Evolutionary conservation across 331 rosid species (phyloP), one percentile per base, ranked within the genome.

Genomic region (Quercus lobata): DNA sequence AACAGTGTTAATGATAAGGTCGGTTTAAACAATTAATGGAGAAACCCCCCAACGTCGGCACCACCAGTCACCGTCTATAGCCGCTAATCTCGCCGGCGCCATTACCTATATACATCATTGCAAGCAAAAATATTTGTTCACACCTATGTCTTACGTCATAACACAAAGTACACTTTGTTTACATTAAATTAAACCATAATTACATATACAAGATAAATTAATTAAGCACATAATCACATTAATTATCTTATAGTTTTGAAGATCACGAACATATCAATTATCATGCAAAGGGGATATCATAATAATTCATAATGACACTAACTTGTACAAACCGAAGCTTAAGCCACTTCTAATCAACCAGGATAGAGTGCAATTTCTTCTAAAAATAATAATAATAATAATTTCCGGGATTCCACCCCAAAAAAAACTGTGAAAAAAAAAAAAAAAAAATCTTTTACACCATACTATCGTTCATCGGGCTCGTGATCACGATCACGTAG

Each of bases 311-410:
- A 62, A 71, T 57, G 61, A 81, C 77, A 68, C 73, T 53, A 79
- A 78, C 82, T 76, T 63, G 57, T 76, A 55, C 83, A 84, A 73
- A 69, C 12, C 63, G 74, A 69, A 54, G 58, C 75, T 76, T 83
- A 78, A 72, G 82, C 70, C 88, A 93, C 98, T 89, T 69, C 97
- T 78, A 74, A 74, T 89, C 99, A 91, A 81, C 84, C 77, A 61
- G 81, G 97, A 90, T 57, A 78, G 93, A 90, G 97, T 89, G 30
- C 30, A 27, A 2, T 27, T 27, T 27, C 30, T 27, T 2, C 30
- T 2, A 2, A 27, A 27, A 27, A 27, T 0, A 17, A 24, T 57
- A 61, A 7, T 34, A 37, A 55, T 18, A 37, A 53, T 53, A 22
- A 58, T 58, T 52, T 30, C 32, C 32, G 12, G 19, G 3, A 12